Conservation (phyloP, 2,329 filamentous ascomycete species). For the Polytolypa hystricis region DNA sequence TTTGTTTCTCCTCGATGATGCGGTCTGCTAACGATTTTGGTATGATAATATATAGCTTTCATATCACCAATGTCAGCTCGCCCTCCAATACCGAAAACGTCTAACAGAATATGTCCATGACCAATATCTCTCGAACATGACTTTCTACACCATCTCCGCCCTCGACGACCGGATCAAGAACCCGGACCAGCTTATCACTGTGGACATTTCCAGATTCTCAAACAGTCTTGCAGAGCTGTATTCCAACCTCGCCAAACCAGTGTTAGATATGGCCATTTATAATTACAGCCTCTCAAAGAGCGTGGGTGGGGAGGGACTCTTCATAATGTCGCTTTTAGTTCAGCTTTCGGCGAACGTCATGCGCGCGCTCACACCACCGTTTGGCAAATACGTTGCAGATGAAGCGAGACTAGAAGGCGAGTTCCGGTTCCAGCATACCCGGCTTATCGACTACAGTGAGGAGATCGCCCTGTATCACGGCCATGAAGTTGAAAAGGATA, state of each 20-base stretch:
- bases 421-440: conserved; percentile 88
- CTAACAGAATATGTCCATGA: conserved; percentile 93
- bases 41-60: conserved; percentile 52
- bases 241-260: conserved; percentile 88
- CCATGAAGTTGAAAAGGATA: conserved; percentile 90
- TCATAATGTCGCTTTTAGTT: conserved; percentile 89
- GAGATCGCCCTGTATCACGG: conserved; percentile 88
- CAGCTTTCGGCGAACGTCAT: conserved; percentile 88
- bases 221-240: conserved; percentile 92
- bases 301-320: conserved; percentile 90
- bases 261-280: conserved; percentile 93
- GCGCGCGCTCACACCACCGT: conserved; percentile 87
- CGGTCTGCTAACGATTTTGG: background rate
- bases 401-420: conserved; percentile 91
- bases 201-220: conserved; percentile 92
- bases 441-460: conserved; percentile 91
- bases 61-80: conserved; percentile 92
- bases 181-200: conserved; percentile 90
- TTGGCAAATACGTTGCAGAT: conserved; percentile 94
- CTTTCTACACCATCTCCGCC: conserved; percentile 91
- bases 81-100: conserved; percentile 81
- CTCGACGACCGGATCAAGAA: conserved; percentile 98
- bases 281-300: conserved; percentile 87
- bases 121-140: conserved; percentile 93
- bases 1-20: background rate